These are phyloP conservation scores for Cordyceps pruinosa DNA, from an alignment of 2,329 filamentous ascomycete species.

Conservation along the genomic window DNA sequence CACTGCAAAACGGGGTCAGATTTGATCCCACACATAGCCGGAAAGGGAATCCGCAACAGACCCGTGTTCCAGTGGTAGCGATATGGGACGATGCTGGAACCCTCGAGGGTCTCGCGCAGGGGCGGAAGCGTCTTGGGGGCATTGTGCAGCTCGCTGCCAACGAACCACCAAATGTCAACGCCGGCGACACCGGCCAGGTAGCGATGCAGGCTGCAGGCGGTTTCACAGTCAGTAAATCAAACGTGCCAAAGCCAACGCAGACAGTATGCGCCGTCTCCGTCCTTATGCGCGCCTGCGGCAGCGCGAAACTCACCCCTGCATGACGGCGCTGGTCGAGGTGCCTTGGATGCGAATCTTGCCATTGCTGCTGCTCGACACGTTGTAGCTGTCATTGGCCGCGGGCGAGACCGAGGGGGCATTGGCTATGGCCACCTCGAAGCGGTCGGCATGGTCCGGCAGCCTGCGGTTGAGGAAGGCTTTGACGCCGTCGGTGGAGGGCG, in stretches of 20 bases:
- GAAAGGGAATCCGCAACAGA: slow-evolving; percentile 16
- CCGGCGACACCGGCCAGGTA: slow-evolving; percentile 15
- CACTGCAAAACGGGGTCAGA: slow-evolving; percentile 26
- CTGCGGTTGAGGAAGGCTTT: slow-evolving; percentile 16
- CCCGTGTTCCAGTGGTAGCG: slow-evolving; percentile 44
- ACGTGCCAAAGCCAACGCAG: not conserved
- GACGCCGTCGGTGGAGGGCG: slow-evolving; percentile 10
- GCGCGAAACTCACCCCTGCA: slow-evolving; percentile 12
- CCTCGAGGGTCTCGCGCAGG: slow-evolving; percentile 7
- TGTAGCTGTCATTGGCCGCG: slow-evolving; percentile 13
- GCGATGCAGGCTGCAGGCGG: slow-evolving; percentile 14
- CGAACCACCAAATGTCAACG: slow-evolving; percentile 19
- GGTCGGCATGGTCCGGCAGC: slow-evolving; percentile 15
- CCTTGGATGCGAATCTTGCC: slow-evolving; percentile 17
- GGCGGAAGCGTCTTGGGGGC: slow-evolving; percentile 14
- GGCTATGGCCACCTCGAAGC: slow-evolving; percentile 14
- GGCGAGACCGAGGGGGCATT: not conserved
- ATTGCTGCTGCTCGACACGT: slow-evolving; percentile 12
- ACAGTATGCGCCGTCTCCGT: not conserved
- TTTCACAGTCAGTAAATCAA: not conserved
- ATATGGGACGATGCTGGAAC: slow-evolving; percentile 14
- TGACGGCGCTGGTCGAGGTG: slow-evolving; percentile 15
- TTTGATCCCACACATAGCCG: not conserved
- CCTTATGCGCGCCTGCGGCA: not conserved
- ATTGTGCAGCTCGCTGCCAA: slow-evolving; percentile 15